Evolutionary conservation across 2,329 filamentous ascomycete genomes (phyloP).

Genomic region (Nemania sp.): DNA sequence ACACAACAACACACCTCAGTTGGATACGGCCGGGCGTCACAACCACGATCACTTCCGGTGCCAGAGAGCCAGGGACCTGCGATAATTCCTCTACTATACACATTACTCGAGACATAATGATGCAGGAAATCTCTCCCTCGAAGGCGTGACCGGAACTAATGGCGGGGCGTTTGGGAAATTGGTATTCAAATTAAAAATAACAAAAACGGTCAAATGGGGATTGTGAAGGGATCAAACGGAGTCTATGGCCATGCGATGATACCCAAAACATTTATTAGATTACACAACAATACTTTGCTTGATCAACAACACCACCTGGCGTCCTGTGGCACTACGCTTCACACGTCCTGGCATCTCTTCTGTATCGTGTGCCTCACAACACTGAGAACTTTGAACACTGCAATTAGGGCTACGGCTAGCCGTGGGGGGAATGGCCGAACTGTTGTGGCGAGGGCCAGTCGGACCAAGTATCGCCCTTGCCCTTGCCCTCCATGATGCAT

Average conservation of each 20-base stretch:
- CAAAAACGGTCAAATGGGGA: neutral
- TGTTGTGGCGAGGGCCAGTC: slow-evolving; percentile 50
- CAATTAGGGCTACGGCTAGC: neutral
- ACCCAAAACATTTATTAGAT: neutral
- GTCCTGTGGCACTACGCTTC: neutral
- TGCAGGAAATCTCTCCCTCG: slow-evolving; percentile 14
- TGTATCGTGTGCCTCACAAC: neutral
- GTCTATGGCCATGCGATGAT: slow-evolving; percentile 3
- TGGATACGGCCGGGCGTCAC: slow-evolving; percentile 30
- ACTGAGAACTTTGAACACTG: too few species aligned
- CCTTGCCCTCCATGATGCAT: slow-evolving; percentile 54
- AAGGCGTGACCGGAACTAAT: neutral
- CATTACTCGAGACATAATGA: slow-evolving; percentile 27
- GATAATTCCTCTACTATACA: slow-evolving; percentile 24
- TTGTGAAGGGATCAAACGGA: neutral
- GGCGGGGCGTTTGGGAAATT: neutral
- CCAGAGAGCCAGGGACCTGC: neutral
- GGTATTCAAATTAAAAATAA: neutral
- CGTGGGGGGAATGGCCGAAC: neutral
- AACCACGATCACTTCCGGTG: slow-evolving; percentile 27
- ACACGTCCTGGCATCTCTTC: neutral
- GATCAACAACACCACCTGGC: neutral
- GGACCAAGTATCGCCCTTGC: slow-evolving; percentile 41
- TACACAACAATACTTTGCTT: neutral
- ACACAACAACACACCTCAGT: slow-evolving; percentile 5